Evolutionary conservation across 164 flowering plant genomes (phyloP).

Genomic region (grape (Vitis vinifera)): ASM3070453v1 NC_081810.1:1001001-1001500

Average conservation of each 20-base stretch:
- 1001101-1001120: slow-evolving; percentile 97
- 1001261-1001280: slow-evolving; percentile 1
- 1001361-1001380: slow-evolving; percentile 4
- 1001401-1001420: no score
- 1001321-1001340: slow-evolving; percentile 23
- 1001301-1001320: slow-evolving; percentile 7
- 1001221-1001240: slow-evolving; percentile 7
- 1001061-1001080: neutral
- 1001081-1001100: slow-evolving; percentile 66
- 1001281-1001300: neutral
- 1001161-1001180: slow-evolving; percentile 53
- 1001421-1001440: no score
- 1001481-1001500: no score
- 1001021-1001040: neutral
- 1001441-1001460: no score
- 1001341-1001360: slow-evolving; percentile 13
- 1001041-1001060: neutral
- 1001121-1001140: slow-evolving; percentile 84
- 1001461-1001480: no score
- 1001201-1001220: slow-evolving; percentile 16
- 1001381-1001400: slow-evolving; percentile 8
- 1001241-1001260: slow-evolving; percentile 24
- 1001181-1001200: slow-evolving; percentile 39
- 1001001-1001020: slow-evolving; percentile 17
- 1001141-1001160: slow-evolving; percentile 73